These are phyloP conservation scores for Solanum tacnaense DNA, from an alignment of 257 asterid species.

Conservation along the genomic window DNA sequence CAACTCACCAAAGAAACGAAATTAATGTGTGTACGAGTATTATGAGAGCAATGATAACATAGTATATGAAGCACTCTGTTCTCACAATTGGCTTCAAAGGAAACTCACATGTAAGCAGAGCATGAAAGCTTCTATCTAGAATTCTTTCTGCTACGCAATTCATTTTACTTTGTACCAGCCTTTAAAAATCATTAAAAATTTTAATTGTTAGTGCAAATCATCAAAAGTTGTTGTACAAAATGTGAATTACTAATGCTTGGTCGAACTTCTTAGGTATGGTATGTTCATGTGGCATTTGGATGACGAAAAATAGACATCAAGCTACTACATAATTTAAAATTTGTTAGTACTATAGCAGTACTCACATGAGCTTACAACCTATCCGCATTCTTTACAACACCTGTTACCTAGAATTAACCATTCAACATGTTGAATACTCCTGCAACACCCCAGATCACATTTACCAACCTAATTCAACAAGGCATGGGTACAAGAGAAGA, in stretches of 20 bases:
- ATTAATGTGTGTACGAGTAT: neutral
- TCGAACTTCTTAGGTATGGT: neutral
- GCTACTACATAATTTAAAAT: neutral
- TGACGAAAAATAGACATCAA: neutral
- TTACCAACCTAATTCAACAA: neutral
- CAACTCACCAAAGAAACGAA: neutral
- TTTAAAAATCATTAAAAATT: neutral
- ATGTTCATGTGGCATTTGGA: neutral
- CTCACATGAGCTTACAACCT: neutral
- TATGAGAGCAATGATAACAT: neutral
- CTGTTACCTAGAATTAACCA: neutral
- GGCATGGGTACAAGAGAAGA: neutral
- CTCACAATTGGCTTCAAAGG: neutral
- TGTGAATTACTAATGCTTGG: neutral
- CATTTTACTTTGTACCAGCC: neutral
- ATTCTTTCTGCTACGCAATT: neutral
- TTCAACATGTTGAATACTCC: neutral
- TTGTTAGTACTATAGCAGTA: neutral
- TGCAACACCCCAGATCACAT: neutral
- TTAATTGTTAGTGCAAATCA: neutral
- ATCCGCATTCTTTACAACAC: neutral
- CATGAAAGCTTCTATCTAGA: neutral
- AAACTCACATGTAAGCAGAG: neutral
- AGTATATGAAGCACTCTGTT: neutral
- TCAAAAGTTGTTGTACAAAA: neutral